Conservation (phyloP, 2,329 filamentous ascomycete genomes). For the Colletotrichum sp. region DNA sequence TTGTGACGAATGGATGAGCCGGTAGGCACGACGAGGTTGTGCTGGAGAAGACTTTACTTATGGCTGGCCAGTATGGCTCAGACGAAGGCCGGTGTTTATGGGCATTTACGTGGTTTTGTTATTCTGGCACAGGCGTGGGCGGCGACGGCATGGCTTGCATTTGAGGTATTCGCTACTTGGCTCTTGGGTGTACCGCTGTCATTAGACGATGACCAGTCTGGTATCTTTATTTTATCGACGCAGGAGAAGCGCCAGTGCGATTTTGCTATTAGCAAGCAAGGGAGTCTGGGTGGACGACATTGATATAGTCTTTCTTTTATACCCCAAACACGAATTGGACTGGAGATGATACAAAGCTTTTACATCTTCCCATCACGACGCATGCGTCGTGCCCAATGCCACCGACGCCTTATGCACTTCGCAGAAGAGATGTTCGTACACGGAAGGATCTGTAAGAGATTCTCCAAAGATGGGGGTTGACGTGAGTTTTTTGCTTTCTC, state of each 20-base stretch:
- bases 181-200: not conserved
- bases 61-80: too few species aligned
- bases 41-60: not conserved
- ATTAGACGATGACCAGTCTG: not conserved
- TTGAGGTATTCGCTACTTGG: not conserved
- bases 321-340: slow-evolving; percentile 10
- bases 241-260: not conserved
- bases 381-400: not conserved
- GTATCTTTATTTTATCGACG: not conserved
- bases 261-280: not conserved
- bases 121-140: not conserved
- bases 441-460: not conserved
- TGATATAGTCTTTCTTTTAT: slow-evolving; percentile 22
- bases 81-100: not conserved
- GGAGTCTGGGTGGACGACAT: not conserved
- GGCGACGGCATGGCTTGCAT: not conserved
- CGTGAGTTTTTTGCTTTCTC: not conserved
- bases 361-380: not conserved
- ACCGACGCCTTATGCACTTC: not conserved
- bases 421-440: not conserved
- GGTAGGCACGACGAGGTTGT: not conserved
- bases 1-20: slow-evolving; percentile 6
- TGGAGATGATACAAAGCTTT: not conserved
- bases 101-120: not conserved
- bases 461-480: not conserved